A percentile compares a stretch with the other conserved stretches of the same genome.
Evolutionary conservation across 352 stramenopile genomes (phyloP).

Genomic region (Phytopythium vexans): DNA sequence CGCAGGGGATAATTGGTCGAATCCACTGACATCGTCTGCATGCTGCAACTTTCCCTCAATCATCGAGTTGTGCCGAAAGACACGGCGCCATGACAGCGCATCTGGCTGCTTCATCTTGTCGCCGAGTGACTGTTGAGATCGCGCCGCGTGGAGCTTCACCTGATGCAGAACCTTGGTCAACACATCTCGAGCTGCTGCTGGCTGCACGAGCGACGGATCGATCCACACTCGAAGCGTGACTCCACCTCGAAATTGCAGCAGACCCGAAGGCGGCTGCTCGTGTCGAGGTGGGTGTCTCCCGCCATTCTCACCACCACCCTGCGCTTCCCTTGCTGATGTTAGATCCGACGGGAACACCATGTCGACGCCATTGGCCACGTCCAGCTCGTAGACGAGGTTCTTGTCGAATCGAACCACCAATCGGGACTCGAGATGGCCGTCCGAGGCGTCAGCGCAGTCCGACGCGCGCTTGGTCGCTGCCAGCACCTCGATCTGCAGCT

Average conservation of each 20-base stretch:
- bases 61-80: constrained; percentile 22
- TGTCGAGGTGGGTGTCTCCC: background rate
- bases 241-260: constrained; percentile 19
- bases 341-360: no score
- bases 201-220: constrained; percentile 11
- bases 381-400: constrained; percentile 17
- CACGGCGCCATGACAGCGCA: constrained; percentile 6
- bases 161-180: no score
- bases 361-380: constrained; percentile 5
- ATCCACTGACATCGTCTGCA: background rate
- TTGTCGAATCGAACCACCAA: constrained; percentile 28
- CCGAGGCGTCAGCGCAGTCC: no score
- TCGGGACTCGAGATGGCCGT: background rate
- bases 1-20: constrained; percentile 3
- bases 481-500: constrained; percentile 25
- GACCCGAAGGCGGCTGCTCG: constrained; percentile 22
- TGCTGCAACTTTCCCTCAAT: background rate
- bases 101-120: background rate
- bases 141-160: constrained; percentile 6
- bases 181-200: constrained; percentile 1
- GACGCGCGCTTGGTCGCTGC: background rate
- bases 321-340: no score
- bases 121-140: background rate
- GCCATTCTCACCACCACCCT: no score
- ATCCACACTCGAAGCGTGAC: constrained; percentile 37